Percentiles rank a stretch among this genome's conserved stretches.
Evolutionary conservation across 164 flowering plant genomes (phyloP).

Genomic region (Berberis vulgaris): DNA sequence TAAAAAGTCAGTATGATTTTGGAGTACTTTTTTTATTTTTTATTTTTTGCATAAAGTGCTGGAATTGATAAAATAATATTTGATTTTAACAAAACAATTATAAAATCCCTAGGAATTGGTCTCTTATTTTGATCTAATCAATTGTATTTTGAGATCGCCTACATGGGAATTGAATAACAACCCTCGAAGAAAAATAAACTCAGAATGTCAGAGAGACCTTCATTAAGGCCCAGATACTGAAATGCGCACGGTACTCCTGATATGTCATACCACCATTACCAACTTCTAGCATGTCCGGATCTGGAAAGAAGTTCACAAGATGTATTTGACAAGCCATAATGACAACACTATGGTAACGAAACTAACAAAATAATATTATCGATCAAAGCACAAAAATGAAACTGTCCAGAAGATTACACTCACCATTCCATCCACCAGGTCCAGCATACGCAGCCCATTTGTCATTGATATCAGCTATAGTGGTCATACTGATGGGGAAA

Average conservation of each 20-base stretch:
- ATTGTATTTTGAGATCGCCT: too few relatives aligned
- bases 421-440: slow-evolving; percentile 99
- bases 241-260: slow-evolving; percentile 84
- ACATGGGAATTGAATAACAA: too few relatives aligned
- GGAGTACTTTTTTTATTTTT: too few relatives aligned
- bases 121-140: too few relatives aligned
- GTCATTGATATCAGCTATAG: slow-evolving; percentile 85
- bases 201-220: slow-evolving; percentile 39
- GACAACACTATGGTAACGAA: not conserved
- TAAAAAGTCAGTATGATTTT: too few relatives aligned
- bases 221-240: slow-evolving; percentile 98
- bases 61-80: too few relatives aligned
- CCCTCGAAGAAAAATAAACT: not conserved
- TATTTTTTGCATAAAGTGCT: too few relatives aligned
- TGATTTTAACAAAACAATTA: too few relatives aligned
- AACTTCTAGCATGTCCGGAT: slow-evolving; percentile 98
- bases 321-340: not conserved
- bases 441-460: slow-evolving; percentile 99
- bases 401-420: not conserved
- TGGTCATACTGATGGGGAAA: slow-evolving; percentile 53
- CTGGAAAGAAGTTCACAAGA: slow-evolving; percentile 25
- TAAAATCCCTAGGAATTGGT: too few relatives aligned
- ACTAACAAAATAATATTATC: not conserved
- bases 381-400: not conserved
- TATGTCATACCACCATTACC: slow-evolving; percentile 96